A percentile compares a stretch with the other conserved stretches of the same genome.
phyloP scores from a whole-genome alignment of 2,329 filamentous ascomycete genomes.

The Fusarium sp. region DNA sequence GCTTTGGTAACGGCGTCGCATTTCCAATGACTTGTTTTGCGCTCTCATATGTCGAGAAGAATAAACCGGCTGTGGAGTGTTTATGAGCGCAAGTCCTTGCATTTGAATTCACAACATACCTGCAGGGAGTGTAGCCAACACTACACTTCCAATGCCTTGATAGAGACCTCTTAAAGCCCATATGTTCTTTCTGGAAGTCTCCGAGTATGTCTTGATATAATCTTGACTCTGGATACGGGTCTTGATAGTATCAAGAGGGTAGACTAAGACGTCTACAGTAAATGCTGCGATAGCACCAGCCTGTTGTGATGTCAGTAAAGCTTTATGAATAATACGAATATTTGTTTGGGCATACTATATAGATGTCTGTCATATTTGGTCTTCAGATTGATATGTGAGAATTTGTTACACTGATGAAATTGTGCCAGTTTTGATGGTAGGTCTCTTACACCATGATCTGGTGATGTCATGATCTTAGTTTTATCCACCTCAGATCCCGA shows the following conservation, averaged over 20 bases:
- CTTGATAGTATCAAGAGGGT: slow-evolving; percentile 90
- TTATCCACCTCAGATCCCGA: background rate
- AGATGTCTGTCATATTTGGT: slow-evolving; percentile 46
- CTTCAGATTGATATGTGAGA: background rate
- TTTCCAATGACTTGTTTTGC: slow-evolving; percentile 72
- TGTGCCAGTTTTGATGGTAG: background rate
- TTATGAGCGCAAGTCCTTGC: background rate
- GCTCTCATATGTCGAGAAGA: slow-evolving; percentile 90
- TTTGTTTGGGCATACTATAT: slow-evolving; percentile 43
- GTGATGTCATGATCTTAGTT: slow-evolving; percentile 37
- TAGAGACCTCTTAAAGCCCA: slow-evolving; percentile 79
- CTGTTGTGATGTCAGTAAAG: slow-evolving; percentile 56
- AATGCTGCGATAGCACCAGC: slow-evolving; percentile 88
- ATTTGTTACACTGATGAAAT: background rate
- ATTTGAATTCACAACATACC: slow-evolving; percentile 60
- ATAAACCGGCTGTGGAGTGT: slow-evolving; percentile 73
- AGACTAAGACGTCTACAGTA: slow-evolving; percentile 85
- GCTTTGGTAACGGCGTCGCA: slow-evolving; percentile 68
- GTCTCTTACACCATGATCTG: slow-evolving; percentile 15
- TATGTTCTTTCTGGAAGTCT: slow-evolving; percentile 63
- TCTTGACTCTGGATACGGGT: slow-evolving; percentile 84
- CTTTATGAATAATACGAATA: rapidly evolving
- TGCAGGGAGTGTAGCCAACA: slow-evolving; percentile 88
- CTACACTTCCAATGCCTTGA: slow-evolving; percentile 86
- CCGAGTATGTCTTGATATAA: slow-evolving; percentile 74